These are phyloP conservation scores for Pseudovirgaria hyperparasitica DNA, from an alignment of 2,329 filamentous ascomycete species.

Conservation along the genomic window DNA sequence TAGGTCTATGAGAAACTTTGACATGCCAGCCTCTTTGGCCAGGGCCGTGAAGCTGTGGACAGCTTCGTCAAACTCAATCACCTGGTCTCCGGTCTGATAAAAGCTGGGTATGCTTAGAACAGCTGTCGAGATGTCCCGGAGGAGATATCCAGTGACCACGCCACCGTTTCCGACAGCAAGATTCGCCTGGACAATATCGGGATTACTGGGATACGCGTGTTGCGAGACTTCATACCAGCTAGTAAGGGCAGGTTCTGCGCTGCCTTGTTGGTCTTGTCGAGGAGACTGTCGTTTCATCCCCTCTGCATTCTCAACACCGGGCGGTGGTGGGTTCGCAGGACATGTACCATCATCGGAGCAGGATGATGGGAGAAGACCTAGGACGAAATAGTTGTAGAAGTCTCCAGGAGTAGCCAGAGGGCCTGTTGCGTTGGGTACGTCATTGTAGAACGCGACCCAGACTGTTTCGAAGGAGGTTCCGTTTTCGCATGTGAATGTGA, in stretches of 20 bases:
- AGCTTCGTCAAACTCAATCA: constrained; percentile 17
- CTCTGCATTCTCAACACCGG: too few species aligned
- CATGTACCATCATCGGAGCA: constrained; percentile 5
- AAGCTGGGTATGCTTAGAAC: constrained; percentile 32
- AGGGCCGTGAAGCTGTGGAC: constrained; percentile 29
- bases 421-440: constrained; percentile 7
- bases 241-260: too few species aligned
- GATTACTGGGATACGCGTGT: constrained; percentile 13
- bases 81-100: constrained; percentile 8
- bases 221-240: constrained; percentile 10
- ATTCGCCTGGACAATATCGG: constrained; percentile 10
- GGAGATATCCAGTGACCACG: constrained; percentile 29
- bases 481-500: constrained; percentile 15
- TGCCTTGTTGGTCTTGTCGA: too few species aligned
- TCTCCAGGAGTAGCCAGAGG: constrained; percentile 28
- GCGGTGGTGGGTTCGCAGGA: too few species aligned
- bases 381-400: constrained; percentile 33
- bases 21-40: constrained; percentile 34
- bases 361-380: constrained; percentile 13
- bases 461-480: constrained; percentile 5
- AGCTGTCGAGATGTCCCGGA: constrained; percentile 23
- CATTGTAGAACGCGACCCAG: constrained; percentile 11
- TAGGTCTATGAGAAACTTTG: constrained; percentile 49
- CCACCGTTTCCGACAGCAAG: constrained; percentile 9
- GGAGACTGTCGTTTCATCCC: too few species aligned